Evolutionary conservation across 805 yeast genomes (phyloP), one percentile per base, ranked within the genome.

Genomic region (Tetrapisispora fleetii): DNA sequence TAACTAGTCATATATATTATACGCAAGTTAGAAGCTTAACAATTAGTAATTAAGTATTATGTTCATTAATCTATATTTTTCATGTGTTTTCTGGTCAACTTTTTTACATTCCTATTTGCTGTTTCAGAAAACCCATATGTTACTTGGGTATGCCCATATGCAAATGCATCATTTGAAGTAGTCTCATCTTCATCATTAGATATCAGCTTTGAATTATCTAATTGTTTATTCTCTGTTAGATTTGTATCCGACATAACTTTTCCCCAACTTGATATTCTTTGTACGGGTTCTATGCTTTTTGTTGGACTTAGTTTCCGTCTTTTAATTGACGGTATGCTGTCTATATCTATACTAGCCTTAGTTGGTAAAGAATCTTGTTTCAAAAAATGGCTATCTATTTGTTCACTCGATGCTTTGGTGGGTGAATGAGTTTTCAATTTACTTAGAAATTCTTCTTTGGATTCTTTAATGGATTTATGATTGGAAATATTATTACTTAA

Each of bases 181-280:
- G 28, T 33, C 7, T 19, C 18, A 28, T 42, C 41, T 16, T 24
- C 17, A 18, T 7, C 27, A 24, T 37, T 47, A 14, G 35, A 24
- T 30, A 14, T 17, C 10, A 18, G 2, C 9, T 16, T 32, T 30
- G 8, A 30, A 9, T 24, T 28, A 24, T 37, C 27, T 14, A 18
- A 13, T 32, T 30, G 37, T 16, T 28, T 37, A 7, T 19, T 18
- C 3, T 21, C 37, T 2, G 16, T 11, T 17, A 30, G 9, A 16
- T 43, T 37, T 14, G 41, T 48, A 10, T 50, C 53, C 3, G 65
- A 55, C 53, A 62, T 55, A 45, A 58, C 49, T 32, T 53, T 56
- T 1, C 66, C 67, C 67, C 67, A 63, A 40, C 65, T 60, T 6
- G 59, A 44, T 3, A 58, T 37, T 45, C 63, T 49, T 37, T 52